Base-by-base conservation (phyloP, 495 filamentous ascomycete genomes). In the Evernia prunastri region DNA sequence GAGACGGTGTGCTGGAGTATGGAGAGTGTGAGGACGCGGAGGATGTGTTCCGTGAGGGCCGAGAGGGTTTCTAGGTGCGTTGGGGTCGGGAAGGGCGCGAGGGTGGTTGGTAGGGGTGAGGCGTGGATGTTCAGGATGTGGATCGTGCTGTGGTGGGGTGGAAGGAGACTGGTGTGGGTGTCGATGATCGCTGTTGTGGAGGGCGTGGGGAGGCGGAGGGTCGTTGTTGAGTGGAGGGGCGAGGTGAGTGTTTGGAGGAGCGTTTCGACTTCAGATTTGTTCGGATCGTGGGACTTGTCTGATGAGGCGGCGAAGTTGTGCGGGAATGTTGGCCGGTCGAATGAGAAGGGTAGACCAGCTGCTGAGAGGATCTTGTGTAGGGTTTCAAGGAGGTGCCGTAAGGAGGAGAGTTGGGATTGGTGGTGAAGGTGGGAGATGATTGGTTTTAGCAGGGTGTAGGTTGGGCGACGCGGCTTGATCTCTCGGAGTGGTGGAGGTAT, bases 351-450 rank as follows among this genome's bases (percentile, higher is more conserved):
- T 3, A 85, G 63, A 6, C 76, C 73, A 23, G 83, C 80, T 5
- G 75, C 72, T 27, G 68, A 64, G n/a, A 85, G 57, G 7, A 75
- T 72, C 31, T 67, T 63, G 3, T 68, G 72, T 0, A 84, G 66
- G 11, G 75, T 67, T 4, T 59, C 31, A 15, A 88, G 64, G 43
- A 76, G 70, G 66, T 68, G 63, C 37, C 77, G 68, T 40, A 80
- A 25, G 78, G 70, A 70, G 56, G 69, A 64, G 61, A 76, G 49
- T 75, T 78, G 63, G 67, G 79, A 69, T 40, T 82, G 77, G 70
- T 92, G 88, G 49, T 84, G 78, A 39, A 89, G 74, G 57, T 86
- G 82, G 25, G 82, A 83, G 54, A 91, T 72, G 17, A 90, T 73
- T 2, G 87, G 86, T 4, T 84, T 82, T 33, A 94, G 78, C 33